A percentile compares a stretch with the other conserved stretches of the same genome.
phyloP scores from a whole-genome alignment of 2,329 filamentous ascomycete genomes.

The Cryphonectria radicalis region DNA sequence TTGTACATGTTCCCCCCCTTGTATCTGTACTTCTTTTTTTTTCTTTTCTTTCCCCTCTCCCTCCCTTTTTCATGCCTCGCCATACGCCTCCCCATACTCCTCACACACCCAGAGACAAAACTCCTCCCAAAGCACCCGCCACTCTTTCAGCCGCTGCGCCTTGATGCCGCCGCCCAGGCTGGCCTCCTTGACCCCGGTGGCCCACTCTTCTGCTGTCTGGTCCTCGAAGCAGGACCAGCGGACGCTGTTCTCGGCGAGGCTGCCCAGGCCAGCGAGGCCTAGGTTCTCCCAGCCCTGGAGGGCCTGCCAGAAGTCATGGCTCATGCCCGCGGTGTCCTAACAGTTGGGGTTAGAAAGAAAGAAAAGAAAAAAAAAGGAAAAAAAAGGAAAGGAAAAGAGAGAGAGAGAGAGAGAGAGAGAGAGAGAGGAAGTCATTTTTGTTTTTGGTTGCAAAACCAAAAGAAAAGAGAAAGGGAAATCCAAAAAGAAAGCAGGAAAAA shows the following conservation, averaged over 20 bases:
- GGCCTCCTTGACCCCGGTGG: slow-evolving; percentile 72
- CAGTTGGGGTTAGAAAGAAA: too few species aligned
- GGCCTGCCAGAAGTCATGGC: slow-evolving; percentile 93
- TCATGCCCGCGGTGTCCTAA: slow-evolving; percentile 73
- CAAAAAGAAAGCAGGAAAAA: not conserved
- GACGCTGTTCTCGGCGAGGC: slow-evolving; percentile 89
- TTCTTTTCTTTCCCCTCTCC: too few species aligned
- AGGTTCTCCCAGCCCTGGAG: slow-evolving; percentile 91
- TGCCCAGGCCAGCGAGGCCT: slow-evolving; percentile 82
- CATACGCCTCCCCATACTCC: slow-evolving; percentile 72
- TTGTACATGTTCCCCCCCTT: too few species aligned
- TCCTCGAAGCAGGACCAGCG: slow-evolving; percentile 91
- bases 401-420: not conserved
- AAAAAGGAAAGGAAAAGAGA: not conserved
- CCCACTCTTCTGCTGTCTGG: slow-evolving; percentile 71
- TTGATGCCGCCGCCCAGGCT: slow-evolving; percentile 72
- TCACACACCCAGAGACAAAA: slow-evolving; percentile 90
- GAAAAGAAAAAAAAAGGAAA: not conserved
- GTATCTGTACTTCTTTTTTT: too few species aligned
- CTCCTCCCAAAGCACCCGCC: slow-evolving; percentile 81
- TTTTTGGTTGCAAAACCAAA: too few species aligned
- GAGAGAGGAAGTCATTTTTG: not conserved
- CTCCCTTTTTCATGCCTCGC: slow-evolving; percentile 33
- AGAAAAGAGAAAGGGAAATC: not conserved
- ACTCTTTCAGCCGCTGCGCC: slow-evolving; percentile 74